Percentiles rank a stretch among this genome's conserved stretches.
These are phyloP conservation scores for Fusarium neocosmosporiellum DNA, from an alignment of 2,329 filamentous ascomycete species.

Conservation along the genomic window DNA sequence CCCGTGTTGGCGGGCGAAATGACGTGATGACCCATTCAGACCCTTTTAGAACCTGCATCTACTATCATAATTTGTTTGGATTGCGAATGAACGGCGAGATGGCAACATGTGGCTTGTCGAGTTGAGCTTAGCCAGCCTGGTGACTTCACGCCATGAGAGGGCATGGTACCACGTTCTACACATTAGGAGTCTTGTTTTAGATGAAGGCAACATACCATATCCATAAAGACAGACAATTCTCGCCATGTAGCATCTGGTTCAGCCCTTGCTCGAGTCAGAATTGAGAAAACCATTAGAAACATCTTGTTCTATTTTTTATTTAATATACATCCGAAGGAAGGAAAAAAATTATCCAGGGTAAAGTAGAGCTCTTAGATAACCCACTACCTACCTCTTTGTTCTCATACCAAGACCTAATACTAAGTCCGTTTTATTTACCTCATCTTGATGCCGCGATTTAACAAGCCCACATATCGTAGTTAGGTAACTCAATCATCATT, in stretches of 20 bases:
- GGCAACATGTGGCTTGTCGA: neutral
- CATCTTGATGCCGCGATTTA: neutral
- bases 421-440: neutral
- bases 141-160: neutral
- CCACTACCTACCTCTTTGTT: no score
- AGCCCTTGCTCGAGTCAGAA: neutral
- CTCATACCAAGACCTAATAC: neutral
- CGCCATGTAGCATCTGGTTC: conserved; percentile 27
- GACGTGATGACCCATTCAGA: conserved; percentile 13
- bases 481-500: neutral
- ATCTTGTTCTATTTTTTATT: neutral
- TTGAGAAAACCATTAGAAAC: neutral
- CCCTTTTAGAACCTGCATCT: conserved; percentile 9
- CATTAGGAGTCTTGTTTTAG: conserved; percentile 24
- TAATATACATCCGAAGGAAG: neutral
- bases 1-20: conserved; percentile 4
- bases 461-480: conserved; percentile 17
- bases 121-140: neutral
- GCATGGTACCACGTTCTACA: conserved; percentile 8
- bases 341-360: neutral
- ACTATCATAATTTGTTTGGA: conserved; percentile 20
- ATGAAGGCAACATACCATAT: conserved; percentile 40
- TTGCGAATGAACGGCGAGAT: conserved; percentile 5
- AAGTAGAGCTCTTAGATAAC: neutral
- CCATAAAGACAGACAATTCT: conserved; percentile 35